Percentiles rank a stretch among this genome's conserved stretches.
These are phyloP conservation scores for Termitomyces sp. DNA, from an alignment of 768 basidiomycete species.

Conservation along the genomic window DNA sequence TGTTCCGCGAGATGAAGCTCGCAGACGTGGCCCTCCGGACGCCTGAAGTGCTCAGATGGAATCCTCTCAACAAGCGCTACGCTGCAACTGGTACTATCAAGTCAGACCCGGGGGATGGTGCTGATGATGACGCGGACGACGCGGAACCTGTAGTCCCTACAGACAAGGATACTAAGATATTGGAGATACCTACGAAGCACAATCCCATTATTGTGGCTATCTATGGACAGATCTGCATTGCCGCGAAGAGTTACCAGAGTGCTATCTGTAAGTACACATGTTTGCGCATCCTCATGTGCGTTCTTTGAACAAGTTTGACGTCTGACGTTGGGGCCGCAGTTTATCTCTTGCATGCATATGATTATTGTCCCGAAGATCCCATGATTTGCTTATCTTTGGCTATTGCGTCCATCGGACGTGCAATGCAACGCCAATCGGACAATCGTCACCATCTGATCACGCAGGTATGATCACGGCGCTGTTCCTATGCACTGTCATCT, in stretches of 20 bases:
- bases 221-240: conserved; percentile 82
- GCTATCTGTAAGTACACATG: conserved; percentile 69
- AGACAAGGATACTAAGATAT: conserved; percentile 9
- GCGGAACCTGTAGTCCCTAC: conserved; percentile 16
- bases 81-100: conserved; percentile 36
- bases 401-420: conserved; percentile 81
- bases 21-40: conserved; percentile 61
- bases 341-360: conserved; percentile 85
- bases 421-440: conserved; percentile 91
- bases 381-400: conserved; percentile 80
- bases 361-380: conserved; percentile 78
- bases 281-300: background rate
- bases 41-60: conserved; percentile 59
- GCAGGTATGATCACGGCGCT: conserved; percentile 32
- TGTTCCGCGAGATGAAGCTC: conserved; percentile 74
- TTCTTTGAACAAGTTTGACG: background rate
- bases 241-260: conserved; percentile 83
- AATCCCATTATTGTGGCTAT: conserved; percentile 67
- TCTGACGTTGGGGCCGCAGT: background rate
- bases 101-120: conserved; percentile 23
- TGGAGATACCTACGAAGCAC: conserved; percentile 56
- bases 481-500: background rate
- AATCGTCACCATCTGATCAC: conserved; percentile 87
- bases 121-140: conserved; percentile 31
- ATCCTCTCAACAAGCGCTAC: conserved; percentile 51